These are phyloP conservation scores for Boletellus sp. DNA, from an alignment of 768 basidiomycete species.

Conservation along the genomic window DNA sequence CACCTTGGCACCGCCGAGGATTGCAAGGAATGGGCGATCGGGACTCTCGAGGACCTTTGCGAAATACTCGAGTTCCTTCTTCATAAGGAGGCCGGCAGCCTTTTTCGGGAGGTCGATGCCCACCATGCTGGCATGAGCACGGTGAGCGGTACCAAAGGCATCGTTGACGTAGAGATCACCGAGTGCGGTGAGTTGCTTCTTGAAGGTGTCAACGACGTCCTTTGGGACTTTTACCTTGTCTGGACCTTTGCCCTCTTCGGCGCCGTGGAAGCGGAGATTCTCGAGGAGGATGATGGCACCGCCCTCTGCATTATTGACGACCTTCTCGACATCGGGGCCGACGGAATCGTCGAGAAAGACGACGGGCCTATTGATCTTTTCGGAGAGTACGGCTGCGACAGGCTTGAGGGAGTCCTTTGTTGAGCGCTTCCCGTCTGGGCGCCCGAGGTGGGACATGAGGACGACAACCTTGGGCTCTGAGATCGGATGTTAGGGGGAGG, in stretches of 20 bases:
- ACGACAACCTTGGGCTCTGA: conserved; percentile 77
- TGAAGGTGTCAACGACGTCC: conserved; percentile 75
- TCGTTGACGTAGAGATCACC: conserved; percentile 99
- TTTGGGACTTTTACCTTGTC: conserved; percentile 95
- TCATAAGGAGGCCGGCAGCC: conserved; percentile 94
- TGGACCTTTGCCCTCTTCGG: conserved; percentile 96
- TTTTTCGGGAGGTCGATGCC: conserved; percentile 89
- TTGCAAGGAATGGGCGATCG: conserved; percentile 94
- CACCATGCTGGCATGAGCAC: conserved; percentile 98
- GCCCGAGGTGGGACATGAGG: conserved; percentile 97
- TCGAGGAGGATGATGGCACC: conserved; percentile 89
- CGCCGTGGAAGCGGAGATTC: conserved; percentile 97
- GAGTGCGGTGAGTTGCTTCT: conserved; percentile 82
- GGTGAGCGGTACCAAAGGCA: conserved; percentile 97
- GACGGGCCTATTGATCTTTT: conserved; percentile 51
- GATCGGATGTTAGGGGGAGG: not conserved
- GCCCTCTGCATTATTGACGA: conserved; percentile 52
- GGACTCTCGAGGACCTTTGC: conserved; percentile 95
- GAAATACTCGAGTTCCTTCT: conserved; percentile 98
- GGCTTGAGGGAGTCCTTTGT: conserved; percentile 89
- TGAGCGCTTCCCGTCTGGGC: conserved; percentile 89
- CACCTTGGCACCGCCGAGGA: conserved; percentile 97
- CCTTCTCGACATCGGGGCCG: conserved; percentile 78
- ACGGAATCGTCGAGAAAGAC: conserved; percentile 84
- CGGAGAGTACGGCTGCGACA: conserved; percentile 64